Base-by-base conservation (phyloP, 1,284 basidiomycete species). In the Coniferiporia sulphurascens region DNA sequence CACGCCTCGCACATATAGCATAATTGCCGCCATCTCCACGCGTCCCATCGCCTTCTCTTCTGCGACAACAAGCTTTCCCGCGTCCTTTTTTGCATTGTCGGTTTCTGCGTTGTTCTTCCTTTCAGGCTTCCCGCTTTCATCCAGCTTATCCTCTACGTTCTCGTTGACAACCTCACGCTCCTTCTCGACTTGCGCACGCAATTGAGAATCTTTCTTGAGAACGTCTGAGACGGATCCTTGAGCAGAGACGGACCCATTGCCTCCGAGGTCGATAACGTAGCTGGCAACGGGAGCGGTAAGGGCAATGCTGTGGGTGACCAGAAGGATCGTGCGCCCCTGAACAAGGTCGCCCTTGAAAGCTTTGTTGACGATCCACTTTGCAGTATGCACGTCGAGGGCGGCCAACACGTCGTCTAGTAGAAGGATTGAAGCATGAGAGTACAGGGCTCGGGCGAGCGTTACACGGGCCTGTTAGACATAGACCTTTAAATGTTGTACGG, bases 371-470 rank as follows among this genome's bases (percentile, higher is more conserved):
- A 79, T 76, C 66, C 68, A 77, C 45, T 74, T 70, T 13, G 76
- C 74, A 3, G 78, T 79, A 49, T 78, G 71, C 0, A 76, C 76
- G 64, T 79, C 78, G 12, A 79, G 66, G 1, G 76, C 74, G 22
- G 74, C 75, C 48, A 78, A 72, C 41, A 78, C 55, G 38, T 65
- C 74, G 67, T 78, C 76, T 27, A 78, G 69, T 2, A 79, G 69
- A 4, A 79, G 65, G 48, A 76, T 68, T 0, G 68, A 66, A 2
- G 74, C 69, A 35, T 65, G 64, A 34, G 68, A 68, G 66, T 77
- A 78, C 13, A 77, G 68, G 2, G 75, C 75, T 52, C 76, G 68
- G 1, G 76, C 76, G 0, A 77, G 67, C 1, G 74, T 74, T 4
- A 63, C 48, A 10, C 59, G 54, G 19, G 58, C 61, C 58, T 59